A percentile compares a stretch with the other conserved stretches of the same genome.
Conservation (phyloP, 805 yeast species). For the Lipomyces anomalus region DNA sequence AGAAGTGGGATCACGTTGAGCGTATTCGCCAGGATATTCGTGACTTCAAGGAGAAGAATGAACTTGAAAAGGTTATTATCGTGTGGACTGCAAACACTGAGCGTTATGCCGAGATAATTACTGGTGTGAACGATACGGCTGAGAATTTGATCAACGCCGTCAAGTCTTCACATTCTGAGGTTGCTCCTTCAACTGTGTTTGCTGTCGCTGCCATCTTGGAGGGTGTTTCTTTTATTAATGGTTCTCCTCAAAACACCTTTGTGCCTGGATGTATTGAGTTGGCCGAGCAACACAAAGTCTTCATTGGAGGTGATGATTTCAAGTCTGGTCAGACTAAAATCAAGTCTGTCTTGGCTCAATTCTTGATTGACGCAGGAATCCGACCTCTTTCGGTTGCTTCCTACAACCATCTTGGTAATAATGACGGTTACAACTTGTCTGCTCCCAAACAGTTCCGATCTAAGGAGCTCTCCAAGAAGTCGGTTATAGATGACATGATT, state of each 20-base stretch:
- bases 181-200: slow-evolving; percentile 88
- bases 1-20: slow-evolving; percentile 88
- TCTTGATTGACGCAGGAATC: slow-evolving; percentile 94
- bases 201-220: slow-evolving; percentile 92
- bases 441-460: slow-evolving; percentile 93
- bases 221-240: slow-evolving; percentile 84
- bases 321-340: slow-evolving; percentile 94
- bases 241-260: slow-evolving; percentile 96
- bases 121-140: slow-evolving; percentile 83
- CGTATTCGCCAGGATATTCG: slow-evolving; percentile 76
- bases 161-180: slow-evolving; percentile 73
- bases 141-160: slow-evolving; percentile 70
- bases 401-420: slow-evolving; percentile 93
- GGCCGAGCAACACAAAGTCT: slow-evolving; percentile 68
- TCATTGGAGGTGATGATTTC: slow-evolving; percentile 96
- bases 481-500: slow-evolving; percentile 91
- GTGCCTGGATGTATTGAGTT: slow-evolving; percentile 91
- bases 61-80: slow-evolving; percentile 79
- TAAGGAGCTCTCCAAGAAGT: slow-evolving; percentile 87
- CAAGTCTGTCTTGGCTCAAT: slow-evolving; percentile 95
- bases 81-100: slow-evolving; percentile 98
- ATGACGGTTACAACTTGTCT: slow-evolving; percentile 87
- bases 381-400: slow-evolving; percentile 92
- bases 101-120: slow-evolving; percentile 71
- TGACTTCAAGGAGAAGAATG: slow-evolving; percentile 64